Evolutionary conservation across 306 rosid genomes (phyloP).

Genomic region (Vigna trinervia): DNA sequence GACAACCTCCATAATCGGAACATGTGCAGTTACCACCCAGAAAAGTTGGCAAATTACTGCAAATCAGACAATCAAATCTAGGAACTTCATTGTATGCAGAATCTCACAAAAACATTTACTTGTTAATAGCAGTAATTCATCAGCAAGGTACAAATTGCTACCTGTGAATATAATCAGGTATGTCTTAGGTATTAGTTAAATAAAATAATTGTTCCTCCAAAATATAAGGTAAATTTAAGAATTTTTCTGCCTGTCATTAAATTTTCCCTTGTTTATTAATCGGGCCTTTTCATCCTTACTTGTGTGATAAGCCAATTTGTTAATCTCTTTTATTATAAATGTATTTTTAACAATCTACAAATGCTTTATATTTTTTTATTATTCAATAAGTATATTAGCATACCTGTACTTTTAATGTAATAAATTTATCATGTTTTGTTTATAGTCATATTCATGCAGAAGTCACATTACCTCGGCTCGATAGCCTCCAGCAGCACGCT

Average conservation of each 20-base stretch:
- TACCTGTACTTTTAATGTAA: too few relatives aligned
- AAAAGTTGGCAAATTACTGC: slow-evolving; percentile 85
- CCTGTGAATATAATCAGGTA: too few relatives aligned
- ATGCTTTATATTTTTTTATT: not conserved
- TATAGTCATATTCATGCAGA: not conserved
- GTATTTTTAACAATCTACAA: not conserved
- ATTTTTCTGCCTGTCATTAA: not conserved
- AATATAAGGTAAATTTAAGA: not conserved
- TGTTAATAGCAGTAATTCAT: slow-evolving; percentile 21
- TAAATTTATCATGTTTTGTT: not conserved
- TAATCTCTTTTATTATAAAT: not conserved
- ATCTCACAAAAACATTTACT: not conserved
- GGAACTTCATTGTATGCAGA: not conserved
- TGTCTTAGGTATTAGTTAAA: too few relatives aligned
- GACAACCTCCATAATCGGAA: slow-evolving; percentile 80
- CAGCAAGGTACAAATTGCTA: slow-evolving; percentile 1
- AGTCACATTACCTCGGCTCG: slow-evolving; percentile 65
- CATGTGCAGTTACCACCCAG: slow-evolving; percentile 88
- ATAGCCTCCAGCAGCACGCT: slow-evolving; percentile 58
- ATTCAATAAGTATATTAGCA: too few relatives aligned
- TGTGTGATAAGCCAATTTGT: not conserved
- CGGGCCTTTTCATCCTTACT: not conserved
- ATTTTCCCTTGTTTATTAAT: not conserved
- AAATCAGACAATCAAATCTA: slow-evolving; percentile 17
- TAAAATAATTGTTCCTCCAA: too few relatives aligned